Percentiles rank a stretch among this genome's conserved stretches.
These are phyloP conservation scores for Cryoendolithus antarcticus DNA, from an alignment of 2,329 filamentous ascomycete genomes.

Conservation along the genomic window DNA sequence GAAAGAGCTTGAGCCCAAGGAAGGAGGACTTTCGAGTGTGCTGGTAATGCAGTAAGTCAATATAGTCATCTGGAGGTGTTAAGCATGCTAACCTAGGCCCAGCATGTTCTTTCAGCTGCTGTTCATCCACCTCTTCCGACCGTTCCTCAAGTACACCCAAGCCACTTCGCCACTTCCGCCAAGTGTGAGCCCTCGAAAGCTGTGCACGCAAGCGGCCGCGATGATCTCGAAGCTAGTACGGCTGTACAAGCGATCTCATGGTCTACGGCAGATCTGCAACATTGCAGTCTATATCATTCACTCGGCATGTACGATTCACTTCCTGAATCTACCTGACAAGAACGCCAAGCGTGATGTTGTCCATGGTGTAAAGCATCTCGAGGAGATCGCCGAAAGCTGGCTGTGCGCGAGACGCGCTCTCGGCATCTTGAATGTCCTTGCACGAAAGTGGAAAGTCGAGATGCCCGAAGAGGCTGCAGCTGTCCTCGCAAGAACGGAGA, in stretches of 20 bases:
- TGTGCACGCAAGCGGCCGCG: conserved; percentile 80
- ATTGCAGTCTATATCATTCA: conserved; percentile 93
- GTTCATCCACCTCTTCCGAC: conserved; percentile 89
- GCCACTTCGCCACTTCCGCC: conserved; percentile 68
- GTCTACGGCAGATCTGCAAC: conserved; percentile 86
- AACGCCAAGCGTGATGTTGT: conserved; percentile 80
- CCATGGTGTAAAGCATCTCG: conserved; percentile 79
- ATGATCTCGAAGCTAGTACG: conserved; percentile 90
- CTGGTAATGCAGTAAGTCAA: conserved; percentile 72
- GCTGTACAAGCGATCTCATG: conserved; percentile 84
- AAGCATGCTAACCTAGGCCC: conserved; percentile 15
- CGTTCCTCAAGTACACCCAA: conserved; percentile 83
- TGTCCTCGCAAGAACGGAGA: conserved; percentile 65
- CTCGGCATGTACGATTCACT: conserved; percentile 85
- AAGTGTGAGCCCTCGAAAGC: conserved; percentile 79
- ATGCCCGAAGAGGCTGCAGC: conserved; percentile 70
- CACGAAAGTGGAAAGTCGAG: conserved; percentile 79
- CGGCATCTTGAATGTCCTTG: conserved; percentile 70
- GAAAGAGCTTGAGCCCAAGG: conserved; percentile 74
- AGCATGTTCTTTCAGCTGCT: conserved; percentile 98
- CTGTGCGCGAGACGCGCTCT: conserved; percentile 75
- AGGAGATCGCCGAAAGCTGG: conserved; percentile 95
- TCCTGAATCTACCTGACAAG: conserved; percentile 87
- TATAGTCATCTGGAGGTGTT: not conserved
- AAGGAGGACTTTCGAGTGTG: conserved; percentile 78